phyloP scores from a whole-genome alignment of 345 rosid genomes.

The Pistacia integerrima region DNA sequence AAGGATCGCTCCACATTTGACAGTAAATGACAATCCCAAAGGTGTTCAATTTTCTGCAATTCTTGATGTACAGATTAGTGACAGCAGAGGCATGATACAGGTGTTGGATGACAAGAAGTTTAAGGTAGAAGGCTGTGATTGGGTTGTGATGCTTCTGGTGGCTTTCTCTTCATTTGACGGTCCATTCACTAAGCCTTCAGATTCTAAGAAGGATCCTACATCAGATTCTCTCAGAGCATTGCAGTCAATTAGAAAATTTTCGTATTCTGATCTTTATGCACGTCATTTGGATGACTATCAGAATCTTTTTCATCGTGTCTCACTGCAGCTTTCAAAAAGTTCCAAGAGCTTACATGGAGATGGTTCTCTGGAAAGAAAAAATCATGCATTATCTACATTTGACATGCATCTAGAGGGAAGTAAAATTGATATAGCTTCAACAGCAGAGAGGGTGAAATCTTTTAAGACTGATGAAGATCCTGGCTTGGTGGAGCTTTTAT shows the following conservation, averaged over 20 bases:
- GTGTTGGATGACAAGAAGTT: conserved; percentile 60
- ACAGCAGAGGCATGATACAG: conserved; percentile 47
- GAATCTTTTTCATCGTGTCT: conserved; percentile 78
- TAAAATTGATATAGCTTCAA: conserved; percentile 35
- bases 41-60: conserved; percentile 73
- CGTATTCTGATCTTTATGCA: conserved; percentile 64
- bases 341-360: conserved; percentile 29
- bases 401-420: conserved; percentile 9
- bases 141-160: conserved; percentile 66
- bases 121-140: conserved; percentile 71
- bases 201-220: conserved; percentile 68
- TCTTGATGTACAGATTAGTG: conserved; percentile 70
- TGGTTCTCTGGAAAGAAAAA: conserved; percentile 12
- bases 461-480: conserved; percentile 87
- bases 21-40: conserved; percentile 41
- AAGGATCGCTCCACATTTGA: conserved; percentile 51
- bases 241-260: conserved; percentile 42
- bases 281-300: conserved; percentile 81
- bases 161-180: conserved; percentile 87
- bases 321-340: conserved; percentile 63
- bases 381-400: conserved; percentile 17
- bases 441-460: conserved; percentile 72
- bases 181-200: conserved; percentile 70
- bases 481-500: conserved; percentile 72
- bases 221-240: conserved; percentile 47